A percentile compares a stretch with the other conserved stretches of the same genome.
Evolutionary conservation across 164 flowering plant species (phyloP).

Genomic region (Echeveria elegans): DNA sequence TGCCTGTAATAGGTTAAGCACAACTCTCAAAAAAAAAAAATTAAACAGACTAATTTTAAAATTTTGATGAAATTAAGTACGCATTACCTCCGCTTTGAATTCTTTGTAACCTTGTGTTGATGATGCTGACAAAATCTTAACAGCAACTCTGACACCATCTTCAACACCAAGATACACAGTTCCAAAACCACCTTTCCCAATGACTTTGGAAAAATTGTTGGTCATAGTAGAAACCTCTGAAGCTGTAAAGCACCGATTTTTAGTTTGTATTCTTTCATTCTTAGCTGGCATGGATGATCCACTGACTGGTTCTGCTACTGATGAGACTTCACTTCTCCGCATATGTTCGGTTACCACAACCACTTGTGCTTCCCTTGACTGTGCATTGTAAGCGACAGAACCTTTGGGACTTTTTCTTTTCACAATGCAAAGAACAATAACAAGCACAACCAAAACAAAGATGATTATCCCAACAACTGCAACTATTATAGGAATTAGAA

Average conservation of each 20-base stretch:
- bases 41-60: no score
- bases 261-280: conserved; percentile 4
- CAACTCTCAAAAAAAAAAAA: neutral
- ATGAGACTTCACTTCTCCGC: neutral
- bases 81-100: conserved; percentile 31
- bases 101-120: conserved; percentile 25
- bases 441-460: neutral
- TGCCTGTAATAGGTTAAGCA: neutral
- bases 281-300: neutral
- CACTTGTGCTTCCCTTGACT: neutral
- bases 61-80: neutral
- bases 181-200: conserved; percentile 30
- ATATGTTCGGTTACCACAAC: neutral
- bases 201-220: conserved; percentile 16
- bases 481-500: neutral
- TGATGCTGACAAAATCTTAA: conserved; percentile 33
- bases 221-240: conserved; percentile 16
- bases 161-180: conserved; percentile 22
- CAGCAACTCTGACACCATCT: conserved; percentile 25
- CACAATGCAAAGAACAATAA: neutral
- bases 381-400: neutral
- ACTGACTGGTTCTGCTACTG: neutral
- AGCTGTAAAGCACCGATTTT: conserved; percentile 10
- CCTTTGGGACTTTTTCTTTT: neutral
- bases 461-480: neutral